Base-by-base conservation (phyloP, 2,329 filamentous ascomycete species). In the Arthrinium phaeospermum region DNA sequence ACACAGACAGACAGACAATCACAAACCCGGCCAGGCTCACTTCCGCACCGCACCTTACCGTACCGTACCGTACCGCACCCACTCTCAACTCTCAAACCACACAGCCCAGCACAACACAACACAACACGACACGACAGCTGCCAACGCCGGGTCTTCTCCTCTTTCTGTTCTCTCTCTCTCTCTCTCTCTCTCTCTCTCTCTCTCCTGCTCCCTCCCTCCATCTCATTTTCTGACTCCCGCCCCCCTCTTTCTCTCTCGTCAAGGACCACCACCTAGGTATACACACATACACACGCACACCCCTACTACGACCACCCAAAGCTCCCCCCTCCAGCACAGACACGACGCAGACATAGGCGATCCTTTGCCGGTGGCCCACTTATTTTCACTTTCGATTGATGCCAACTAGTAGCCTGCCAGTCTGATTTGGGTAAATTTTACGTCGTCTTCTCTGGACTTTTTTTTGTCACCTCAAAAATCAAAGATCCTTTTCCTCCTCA, bases 371-470 rank as follows among this genome's bases (percentile, higher is more conserved):
- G 57, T 12, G 57, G 34, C 34, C 57, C 57, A 64, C 57, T 64
- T 64, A 64, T n/a, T 64, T 64, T 64, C 57, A 64, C 57, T 64
- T 70, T 70, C 69, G 51, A 49, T 71, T 34, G 47, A 49, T 67
- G 67, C 70, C 61, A 67, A 51, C 70, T 67, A 71, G 45, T 49
- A 30, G 61, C 37, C 70, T 45, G 49, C 70, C 61, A 51, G 67
- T 71, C 70, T 53, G 67, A 61, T 71, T 69, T 69, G 67, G 67
- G 57, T 64, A 64, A 64, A 64, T 72, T 69, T 71, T 73, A 73
- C 73, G 70, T 71, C 75, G 71, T 69, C 70, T 69, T 73, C 74
- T 74, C 67, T 71, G 68, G 46, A n/a, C 72, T 67, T 72, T 57
- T 72, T 68, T 72, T 57, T 72, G 68, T 72, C 67, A 34, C 57